phyloP scores from a whole-genome alignment of 164 flowering plant genomes.

The Annona squamosa region DNA sequence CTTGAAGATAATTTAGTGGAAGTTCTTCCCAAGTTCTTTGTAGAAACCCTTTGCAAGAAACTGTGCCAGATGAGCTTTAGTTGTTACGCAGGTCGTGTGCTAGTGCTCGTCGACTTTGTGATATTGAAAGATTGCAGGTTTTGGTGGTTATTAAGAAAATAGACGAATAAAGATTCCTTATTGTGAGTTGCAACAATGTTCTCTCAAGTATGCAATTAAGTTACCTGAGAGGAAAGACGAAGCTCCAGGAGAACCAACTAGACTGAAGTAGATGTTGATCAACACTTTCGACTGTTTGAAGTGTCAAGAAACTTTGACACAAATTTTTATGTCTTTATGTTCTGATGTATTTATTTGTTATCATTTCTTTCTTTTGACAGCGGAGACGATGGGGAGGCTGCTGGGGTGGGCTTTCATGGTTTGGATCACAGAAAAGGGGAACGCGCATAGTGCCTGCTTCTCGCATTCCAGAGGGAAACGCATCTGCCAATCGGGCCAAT shows the following conservation, averaged over 20 bases:
- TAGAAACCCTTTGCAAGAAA: too few species aligned
- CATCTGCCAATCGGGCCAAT: conserved; percentile 48
- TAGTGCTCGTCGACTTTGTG: not conserved
- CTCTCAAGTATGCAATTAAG: not conserved
- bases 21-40: too few species aligned
- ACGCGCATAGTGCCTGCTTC: conserved; percentile 88
- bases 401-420: conserved; percentile 66
- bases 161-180: not conserved
- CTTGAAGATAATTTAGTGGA: too few species aligned
- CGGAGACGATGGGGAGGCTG: conserved; percentile 82
- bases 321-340: not conserved
- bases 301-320: not conserved
- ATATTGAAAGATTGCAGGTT: not conserved
- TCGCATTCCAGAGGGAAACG: conserved; percentile 69
- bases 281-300: not conserved
- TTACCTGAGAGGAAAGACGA: not conserved
- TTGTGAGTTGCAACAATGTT: not conserved
- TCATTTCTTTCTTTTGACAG: conserved; percentile 29
- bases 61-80: too few species aligned
- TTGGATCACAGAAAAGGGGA: conserved; percentile 68
- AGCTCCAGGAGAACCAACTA: not conserved
- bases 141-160: not conserved
- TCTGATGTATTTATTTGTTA: not conserved
- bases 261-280: not conserved
- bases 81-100: not conserved